Base-by-base conservation (phyloP, 768 basidiomycete genomes). In the Paxillus rubicundulus region DNA sequence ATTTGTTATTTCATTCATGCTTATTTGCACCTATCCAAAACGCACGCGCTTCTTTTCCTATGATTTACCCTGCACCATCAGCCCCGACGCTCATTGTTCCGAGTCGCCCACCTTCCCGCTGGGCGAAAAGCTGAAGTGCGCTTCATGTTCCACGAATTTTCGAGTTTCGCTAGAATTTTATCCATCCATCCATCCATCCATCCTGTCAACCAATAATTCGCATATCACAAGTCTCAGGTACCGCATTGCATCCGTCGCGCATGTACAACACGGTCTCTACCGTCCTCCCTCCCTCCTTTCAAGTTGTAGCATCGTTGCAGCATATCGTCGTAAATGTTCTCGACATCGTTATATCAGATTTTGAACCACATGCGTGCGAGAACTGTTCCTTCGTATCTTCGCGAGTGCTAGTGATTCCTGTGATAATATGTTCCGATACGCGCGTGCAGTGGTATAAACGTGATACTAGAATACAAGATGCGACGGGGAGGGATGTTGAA, bases 11-110 rank as follows among this genome's bases (percentile, higher is more conserved):
- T 69, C 53, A 69, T 57, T 60, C 63, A 59, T 68, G 67, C 67
- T 67, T 61, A 68, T 68, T 68, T 68, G 65, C 63, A 67, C 53
- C 24, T 52, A 69, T 69, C 62, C 64, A 67, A 55, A 58, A 63
- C 30, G 58, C 61, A 51, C 41, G 17, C 55, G 59, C 59, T 61
- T 67, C 61, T 69, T 48, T 37, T 34, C n/a, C 32, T 40, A 45
- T 42, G n/a, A 68, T 68, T 67, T 69, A 68, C 41, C 47, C 37
- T 62, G 59, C 59, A 36, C 57, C 49, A 64, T 67, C 62, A 57
- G 57, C 60, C 45, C 39, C 52, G 49, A 61, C 54, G 44, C 47
- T 62, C 57, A 28, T 64, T 58, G 59, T 58, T 61, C 45, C 46
- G 18, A 50, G 52, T 52, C 13, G 49, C 56, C 63, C 59, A 53